A percentile compares a stretch with the other conserved stretches of the same genome.
Conservation (phyloP, 805 yeast genomes). For the Nakazawaea wyomingensis region DNA sequence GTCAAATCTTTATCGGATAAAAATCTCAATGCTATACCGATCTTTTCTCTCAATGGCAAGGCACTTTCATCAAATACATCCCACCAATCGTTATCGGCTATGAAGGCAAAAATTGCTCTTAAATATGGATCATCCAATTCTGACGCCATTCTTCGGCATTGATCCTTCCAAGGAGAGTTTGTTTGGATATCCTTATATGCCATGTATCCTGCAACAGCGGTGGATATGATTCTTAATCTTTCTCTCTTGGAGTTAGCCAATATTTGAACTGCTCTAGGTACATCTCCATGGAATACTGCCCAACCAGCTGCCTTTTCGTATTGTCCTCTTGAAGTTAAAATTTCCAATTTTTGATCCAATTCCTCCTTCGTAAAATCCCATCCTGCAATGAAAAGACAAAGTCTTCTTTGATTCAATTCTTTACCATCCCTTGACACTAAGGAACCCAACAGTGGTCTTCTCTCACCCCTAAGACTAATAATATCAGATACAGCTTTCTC, state of each 20-base stretch:
- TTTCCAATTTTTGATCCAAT: constrained; percentile 60
- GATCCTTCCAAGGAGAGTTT: constrained; percentile 88
- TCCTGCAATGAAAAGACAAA: constrained; percentile 82
- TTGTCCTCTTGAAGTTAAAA: constrained; percentile 51
- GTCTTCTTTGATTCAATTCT: constrained; percentile 59
- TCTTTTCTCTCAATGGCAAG: constrained; percentile 77
- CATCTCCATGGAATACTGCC: constrained; percentile 94
- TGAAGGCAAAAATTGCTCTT: constrained; percentile 87
- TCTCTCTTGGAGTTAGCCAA: constrained; percentile 70
- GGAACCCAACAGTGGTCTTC: constrained; percentile 35
- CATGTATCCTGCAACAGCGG: constrained; percentile 89
- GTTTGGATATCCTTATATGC: constrained; percentile 53
- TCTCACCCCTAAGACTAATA: constrained; percentile 38
- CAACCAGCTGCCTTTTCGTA: constrained; percentile 94
- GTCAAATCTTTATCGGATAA: constrained; percentile 75
- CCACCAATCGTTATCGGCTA: constrained; percentile 95
- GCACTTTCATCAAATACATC: constrained; percentile 89
- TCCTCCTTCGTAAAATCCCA: constrained; percentile 81
- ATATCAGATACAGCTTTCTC: constrained; percentile 48
- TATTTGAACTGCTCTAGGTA: constrained; percentile 74
- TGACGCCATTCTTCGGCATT: constrained; percentile 82
- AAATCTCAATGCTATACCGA: constrained; percentile 87
- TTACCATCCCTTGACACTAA: constrained; percentile 38
- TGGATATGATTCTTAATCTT: constrained; percentile 71
- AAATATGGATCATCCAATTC: constrained; percentile 86